phyloP scores from a whole-genome alignment of 2,329 filamentous ascomycete genomes.

The Fusarium devonianum region DNA sequence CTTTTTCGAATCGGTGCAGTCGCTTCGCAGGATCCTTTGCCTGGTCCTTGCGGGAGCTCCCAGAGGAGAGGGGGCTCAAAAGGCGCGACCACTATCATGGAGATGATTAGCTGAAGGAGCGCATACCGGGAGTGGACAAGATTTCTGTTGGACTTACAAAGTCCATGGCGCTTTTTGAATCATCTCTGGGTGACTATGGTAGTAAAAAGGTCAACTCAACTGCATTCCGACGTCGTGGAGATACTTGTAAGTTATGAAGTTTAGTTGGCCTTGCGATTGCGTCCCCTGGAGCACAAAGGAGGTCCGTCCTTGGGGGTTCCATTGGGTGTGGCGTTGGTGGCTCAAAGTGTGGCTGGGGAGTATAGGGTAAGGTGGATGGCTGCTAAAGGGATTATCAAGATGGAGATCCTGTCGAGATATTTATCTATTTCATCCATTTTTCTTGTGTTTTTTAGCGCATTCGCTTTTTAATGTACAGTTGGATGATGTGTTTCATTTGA shows the following conservation, averaged over 20 bases:
- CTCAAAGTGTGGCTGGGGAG: slow-evolving; percentile 9
- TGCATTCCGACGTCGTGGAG: slow-evolving; percentile 28
- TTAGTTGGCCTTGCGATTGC: slow-evolving; percentile 25
- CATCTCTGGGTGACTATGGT: slow-evolving; percentile 50
- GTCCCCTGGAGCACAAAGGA: slow-evolving; percentile 16
- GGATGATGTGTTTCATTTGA: too few relatives aligned
- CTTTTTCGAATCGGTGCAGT: slow-evolving; percentile 71
- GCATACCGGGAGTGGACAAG: too few relatives aligned
- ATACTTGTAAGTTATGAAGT: slow-evolving; percentile 33
- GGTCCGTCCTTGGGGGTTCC: slow-evolving; percentile 13
- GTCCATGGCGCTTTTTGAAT: slow-evolving; percentile 60
- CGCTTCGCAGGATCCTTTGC: slow-evolving; percentile 69
- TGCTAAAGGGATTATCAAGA: too few relatives aligned
- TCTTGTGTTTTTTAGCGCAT: too few relatives aligned
- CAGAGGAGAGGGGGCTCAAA: slow-evolving; percentile 67
- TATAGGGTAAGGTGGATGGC: slow-evolving; percentile 21
- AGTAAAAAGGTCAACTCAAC: slow-evolving; percentile 26
- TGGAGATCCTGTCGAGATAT: too few relatives aligned
- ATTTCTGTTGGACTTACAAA: too few relatives aligned
- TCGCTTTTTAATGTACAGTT: too few relatives aligned
- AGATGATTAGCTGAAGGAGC: slow-evolving; percentile 26
- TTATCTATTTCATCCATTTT: not conserved
- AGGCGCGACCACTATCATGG: slow-evolving; percentile 68
- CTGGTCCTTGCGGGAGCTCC: slow-evolving; percentile 63
- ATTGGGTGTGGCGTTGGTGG: slow-evolving; percentile 6